Evolutionary conservation across 2,329 filamentous ascomycete species (phyloP).

Genomic region (Cladophialophora carrionii): DNA sequence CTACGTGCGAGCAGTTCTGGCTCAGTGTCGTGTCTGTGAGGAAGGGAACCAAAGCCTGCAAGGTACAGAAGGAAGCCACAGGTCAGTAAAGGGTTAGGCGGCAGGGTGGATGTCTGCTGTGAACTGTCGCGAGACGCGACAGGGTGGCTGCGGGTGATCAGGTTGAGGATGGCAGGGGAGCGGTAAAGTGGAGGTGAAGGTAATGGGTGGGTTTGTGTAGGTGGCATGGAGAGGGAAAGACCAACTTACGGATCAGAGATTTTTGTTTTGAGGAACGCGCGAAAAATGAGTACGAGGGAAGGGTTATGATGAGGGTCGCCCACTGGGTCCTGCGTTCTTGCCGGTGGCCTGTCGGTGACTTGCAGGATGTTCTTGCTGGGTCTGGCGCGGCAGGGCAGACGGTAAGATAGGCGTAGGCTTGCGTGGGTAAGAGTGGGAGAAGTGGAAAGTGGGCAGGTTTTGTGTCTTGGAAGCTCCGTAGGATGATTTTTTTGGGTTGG

Average conservation of each 20-base stretch:
- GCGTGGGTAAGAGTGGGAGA: constrained; percentile 23
- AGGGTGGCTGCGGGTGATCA: constrained; percentile 26
- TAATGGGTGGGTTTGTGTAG: constrained; percentile 29
- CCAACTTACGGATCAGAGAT: constrained; percentile 16
- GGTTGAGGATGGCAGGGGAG: constrained; percentile 30
- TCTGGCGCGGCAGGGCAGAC: constrained; percentile 30
- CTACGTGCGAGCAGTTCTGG: constrained; percentile 12
- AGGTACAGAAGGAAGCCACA: constrained; percentile 28
- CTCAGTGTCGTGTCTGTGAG: neutral
- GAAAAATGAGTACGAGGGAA: constrained; percentile 22
- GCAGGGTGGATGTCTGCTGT: constrained; percentile 9
- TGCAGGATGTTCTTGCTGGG: constrained; percentile 33
- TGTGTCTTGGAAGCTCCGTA: constrained; percentile 28
- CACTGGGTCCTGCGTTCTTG: constrained; percentile 26
- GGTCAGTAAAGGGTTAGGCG: constrained; percentile 27
- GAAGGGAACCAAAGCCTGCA: constrained; percentile 25
- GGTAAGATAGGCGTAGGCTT: constrained; percentile 19
- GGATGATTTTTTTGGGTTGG: constrained; percentile 23
- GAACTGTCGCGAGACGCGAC: constrained; percentile 27
- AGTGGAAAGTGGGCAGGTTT: constrained; percentile 33
- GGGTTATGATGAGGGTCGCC: constrained; percentile 36
- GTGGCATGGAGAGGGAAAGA: constrained; percentile 24
- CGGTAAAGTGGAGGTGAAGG: constrained; percentile 32
- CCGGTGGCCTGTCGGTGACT: constrained; percentile 32
- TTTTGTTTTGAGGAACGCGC: constrained; percentile 29